Conservation (phyloP, 2,329 filamentous ascomycete species). For the Alternaria sp. region DNA sequence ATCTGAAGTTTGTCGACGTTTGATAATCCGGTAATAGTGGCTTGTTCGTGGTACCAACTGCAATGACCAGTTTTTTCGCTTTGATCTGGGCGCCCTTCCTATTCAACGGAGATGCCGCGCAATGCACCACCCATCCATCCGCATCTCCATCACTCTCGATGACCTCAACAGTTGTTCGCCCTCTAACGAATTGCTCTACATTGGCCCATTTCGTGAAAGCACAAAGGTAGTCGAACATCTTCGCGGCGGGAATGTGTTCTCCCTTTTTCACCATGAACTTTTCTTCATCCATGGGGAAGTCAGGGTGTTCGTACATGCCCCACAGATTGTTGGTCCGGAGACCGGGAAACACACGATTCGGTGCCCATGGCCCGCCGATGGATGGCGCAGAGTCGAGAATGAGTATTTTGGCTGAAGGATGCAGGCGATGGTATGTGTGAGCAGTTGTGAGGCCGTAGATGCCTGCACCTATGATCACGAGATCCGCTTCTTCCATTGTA, state of each 20-base stretch:
- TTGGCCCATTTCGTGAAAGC: constrained; percentile 51
- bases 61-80: constrained; percentile 63
- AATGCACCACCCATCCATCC: constrained; percentile 28
- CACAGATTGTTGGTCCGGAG: constrained; percentile 54
- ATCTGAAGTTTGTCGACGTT: constrained; percentile 58
- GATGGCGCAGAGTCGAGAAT: constrained; percentile 51
- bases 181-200: constrained; percentile 56
- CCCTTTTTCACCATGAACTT: constrained; percentile 52
- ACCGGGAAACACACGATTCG: constrained; percentile 50
- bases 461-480: constrained; percentile 21
- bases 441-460: constrained; percentile 54
- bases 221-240: constrained; percentile 62
- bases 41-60: constrained; percentile 66
- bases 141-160: constrained; percentile 52
- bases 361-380: constrained; percentile 52
- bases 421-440: constrained; percentile 53
- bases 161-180: constrained; percentile 59
- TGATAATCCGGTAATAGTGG: constrained; percentile 61
- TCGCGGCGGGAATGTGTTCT: constrained; percentile 65
- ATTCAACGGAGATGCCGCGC: neutral
- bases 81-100: constrained; percentile 39
- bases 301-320: constrained; percentile 50
- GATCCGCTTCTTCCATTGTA: constrained; percentile 15
- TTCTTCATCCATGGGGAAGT: constrained; percentile 43
- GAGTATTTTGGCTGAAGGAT: constrained; percentile 48